Base-by-base conservation (phyloP, 2,329 filamentous ascomycete species). In the Penicillium frequentans region DNA sequence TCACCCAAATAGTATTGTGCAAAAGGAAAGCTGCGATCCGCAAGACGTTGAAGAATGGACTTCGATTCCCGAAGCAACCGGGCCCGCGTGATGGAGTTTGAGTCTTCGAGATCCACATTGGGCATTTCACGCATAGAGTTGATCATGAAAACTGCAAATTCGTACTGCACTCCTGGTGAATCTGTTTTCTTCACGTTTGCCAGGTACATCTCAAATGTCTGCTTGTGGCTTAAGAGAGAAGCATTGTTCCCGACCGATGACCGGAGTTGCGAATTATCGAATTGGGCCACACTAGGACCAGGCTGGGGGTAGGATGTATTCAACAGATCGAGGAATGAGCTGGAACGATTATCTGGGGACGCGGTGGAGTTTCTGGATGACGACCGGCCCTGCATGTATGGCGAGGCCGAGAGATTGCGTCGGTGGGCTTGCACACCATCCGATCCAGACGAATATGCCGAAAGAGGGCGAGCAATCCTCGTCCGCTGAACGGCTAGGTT, bases 1-100 rank as follows among this genome's bases (percentile, higher is more conserved):
- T 99, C 95, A 21, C 87, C 95, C 13, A 99, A 86, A 73, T 98
- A 98, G 77, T 99, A 99, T 74, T 99, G 95, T 3, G 95, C 95
- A 74, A 97, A 98, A 1, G 95, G 95, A 73, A 97, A 97, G 46
- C 91, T 91, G 56, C 87, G 88, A 75, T 93, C 93, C 19, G 93
- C 84, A 51, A 98, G 82, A 60, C 88, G 89, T 75, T 96, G 91
- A 45, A 99, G 79, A 67, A 98, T 97, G 59, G 88, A 86, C 70
- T 91, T 90, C 57, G 95, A 93, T 81, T 99, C 95, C 35, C 87
- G 86, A 47, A 96, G 80, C 58, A 98, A 80, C 62, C 92, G 87
- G 26, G 76, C 72, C 27, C 86, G 81, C 7, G 87, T 84, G 39
- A 82, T 84, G 16, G 64, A 59, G 39, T 39, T 58, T 1, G 57